Base-by-base conservation (phyloP, 2,329 filamentous ascomycete genomes). In the Lachnellula subtilissima region DNA sequence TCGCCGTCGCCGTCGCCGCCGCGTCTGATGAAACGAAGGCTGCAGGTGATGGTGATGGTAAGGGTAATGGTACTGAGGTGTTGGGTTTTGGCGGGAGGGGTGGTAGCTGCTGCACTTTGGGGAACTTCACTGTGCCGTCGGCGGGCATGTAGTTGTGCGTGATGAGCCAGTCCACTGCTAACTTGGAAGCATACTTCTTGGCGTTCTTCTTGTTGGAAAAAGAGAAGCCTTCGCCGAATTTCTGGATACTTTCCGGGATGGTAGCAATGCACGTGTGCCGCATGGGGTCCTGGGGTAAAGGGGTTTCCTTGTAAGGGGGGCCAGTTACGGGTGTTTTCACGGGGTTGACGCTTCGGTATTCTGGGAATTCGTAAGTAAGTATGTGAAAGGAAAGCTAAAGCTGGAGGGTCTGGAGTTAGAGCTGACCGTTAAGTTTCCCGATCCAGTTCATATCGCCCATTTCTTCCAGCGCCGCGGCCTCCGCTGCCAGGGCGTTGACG, bases 161-260 rank as follows among this genome's bases (percentile, higher is more conserved):
- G 7, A 69, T 63, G 0, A 71, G 58, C 65, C 64, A 71, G 40
- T 67, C 65, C 42, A 70, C 58, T 4, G 68, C 68, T 22, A 63
- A 59, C 57, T 70, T 70, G 11, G 67, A 64, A 1, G 67, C 67
- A 47, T 60, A 65, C 25, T 65, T 61, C 48, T 70, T 70, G 0
- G 69, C 68, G 7, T 55, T 50, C 53, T 70, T 70, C 58, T 70
- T 71, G 25, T 56, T 48, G 54, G 67, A 69, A 17, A 58, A 50
- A 3, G 60, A 51, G 2, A 15, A 28, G 9, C 12, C 51, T 14
- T 47, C 48, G 17, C 63, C 65, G 40, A 70, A 68, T 22, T 35
- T 36, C 5, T 61, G 48, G 1, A 59, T 28, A 6, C 52, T 58
- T 52, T 69, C 67, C 9, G 28, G 14, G 25, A 69, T 65, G 8